Percentiles rank a stretch among this genome's conserved stretches.
Evolutionary conservation across 768 basidiomycete genomes (phyloP).

Genomic region (Psilocybe subaeruginosa): DNA sequence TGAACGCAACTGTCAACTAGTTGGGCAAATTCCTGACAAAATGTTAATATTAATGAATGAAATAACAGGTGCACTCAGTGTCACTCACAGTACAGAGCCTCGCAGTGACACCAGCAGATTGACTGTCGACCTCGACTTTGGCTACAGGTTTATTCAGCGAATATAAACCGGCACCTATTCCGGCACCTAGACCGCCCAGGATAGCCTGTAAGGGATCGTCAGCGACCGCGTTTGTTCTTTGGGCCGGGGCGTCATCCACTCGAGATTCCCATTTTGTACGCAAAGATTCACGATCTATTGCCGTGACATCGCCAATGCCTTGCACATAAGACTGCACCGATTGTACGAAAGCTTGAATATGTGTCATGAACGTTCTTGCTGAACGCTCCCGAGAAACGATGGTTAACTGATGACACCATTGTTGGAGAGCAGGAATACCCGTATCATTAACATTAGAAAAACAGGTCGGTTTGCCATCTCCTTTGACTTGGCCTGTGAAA

Average conservation of each 20-base stretch:
- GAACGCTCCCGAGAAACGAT: slow-evolving; percentile 53
- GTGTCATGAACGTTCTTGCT: slow-evolving; percentile 45
- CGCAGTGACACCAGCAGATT: slow-evolving; percentile 48
- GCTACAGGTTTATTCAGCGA: slow-evolving; percentile 34
- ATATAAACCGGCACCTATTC: slow-evolving; percentile 33
- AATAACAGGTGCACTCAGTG: background rate
- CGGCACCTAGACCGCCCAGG: slow-evolving; percentile 30
- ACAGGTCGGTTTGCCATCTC: slow-evolving; percentile 60
- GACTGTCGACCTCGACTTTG: slow-evolving; percentile 45
- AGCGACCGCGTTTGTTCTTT: background rate
- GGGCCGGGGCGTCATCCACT: slow-evolving; percentile 19
- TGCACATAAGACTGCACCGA: slow-evolving; percentile 51
- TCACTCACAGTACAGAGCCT: slow-evolving; percentile 41
- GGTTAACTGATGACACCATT: slow-evolving; percentile 61
- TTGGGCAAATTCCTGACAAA: slow-evolving; percentile 45
- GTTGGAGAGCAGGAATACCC: slow-evolving; percentile 57
- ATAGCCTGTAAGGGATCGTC: slow-evolving; percentile 40
- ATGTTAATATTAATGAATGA: background rate
- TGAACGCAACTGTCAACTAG: slow-evolving; percentile 47
- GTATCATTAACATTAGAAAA: slow-evolving; percentile 57
- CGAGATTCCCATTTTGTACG: slow-evolving; percentile 56
- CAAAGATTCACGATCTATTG: slow-evolving; percentile 49
- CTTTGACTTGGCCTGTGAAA: slow-evolving; percentile 55
- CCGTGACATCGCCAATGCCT: slow-evolving; percentile 55
- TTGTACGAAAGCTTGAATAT: slow-evolving; percentile 51